Conservation (phyloP, 495 filamentous ascomycete genomes). For the Beverwykella pulmonaria region DNA sequence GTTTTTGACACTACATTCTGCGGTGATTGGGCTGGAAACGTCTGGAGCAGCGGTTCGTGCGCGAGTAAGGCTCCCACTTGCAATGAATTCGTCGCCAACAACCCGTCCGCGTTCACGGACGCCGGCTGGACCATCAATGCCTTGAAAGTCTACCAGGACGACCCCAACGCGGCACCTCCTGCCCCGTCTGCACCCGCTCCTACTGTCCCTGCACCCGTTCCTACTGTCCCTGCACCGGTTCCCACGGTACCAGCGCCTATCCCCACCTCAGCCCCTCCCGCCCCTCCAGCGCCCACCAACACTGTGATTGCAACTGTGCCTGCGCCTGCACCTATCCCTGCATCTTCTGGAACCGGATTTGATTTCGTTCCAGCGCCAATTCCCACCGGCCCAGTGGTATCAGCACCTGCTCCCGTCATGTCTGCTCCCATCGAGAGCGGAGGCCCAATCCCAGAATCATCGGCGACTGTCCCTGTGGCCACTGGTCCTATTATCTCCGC, state of each 20-base stretch:
- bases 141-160: slow-evolving; percentile 38
- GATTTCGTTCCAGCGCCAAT: neutral
- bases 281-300: too few species aligned
- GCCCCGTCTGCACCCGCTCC: neutral
- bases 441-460: neutral
- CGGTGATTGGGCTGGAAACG: slow-evolving; percentile 43
- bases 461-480: neutral
- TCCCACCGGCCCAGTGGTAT: neutral
- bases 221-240: neutral
- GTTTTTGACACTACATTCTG: slow-evolving; percentile 44
- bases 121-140: slow-evolving; percentile 44
- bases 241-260: neutral
- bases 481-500: neutral
- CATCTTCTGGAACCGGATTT: too few species aligned
- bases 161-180: slow-evolving; percentile 1
- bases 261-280: too few species aligned
- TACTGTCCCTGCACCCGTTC: neutral
- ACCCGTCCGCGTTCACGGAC: slow-evolving; percentile 41
- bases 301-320: too few species aligned
- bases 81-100: slow-evolving; percentile 41
- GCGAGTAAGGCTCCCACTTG: slow-evolving; percentile 37
- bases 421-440: neutral
- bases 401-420: neutral
- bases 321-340: too few species aligned
- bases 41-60: slow-evolving; percentile 34